Evolutionary conservation across 2,329 filamentous ascomycete genomes (phyloP).

Genomic region (Botryotinia globosa): DNA sequence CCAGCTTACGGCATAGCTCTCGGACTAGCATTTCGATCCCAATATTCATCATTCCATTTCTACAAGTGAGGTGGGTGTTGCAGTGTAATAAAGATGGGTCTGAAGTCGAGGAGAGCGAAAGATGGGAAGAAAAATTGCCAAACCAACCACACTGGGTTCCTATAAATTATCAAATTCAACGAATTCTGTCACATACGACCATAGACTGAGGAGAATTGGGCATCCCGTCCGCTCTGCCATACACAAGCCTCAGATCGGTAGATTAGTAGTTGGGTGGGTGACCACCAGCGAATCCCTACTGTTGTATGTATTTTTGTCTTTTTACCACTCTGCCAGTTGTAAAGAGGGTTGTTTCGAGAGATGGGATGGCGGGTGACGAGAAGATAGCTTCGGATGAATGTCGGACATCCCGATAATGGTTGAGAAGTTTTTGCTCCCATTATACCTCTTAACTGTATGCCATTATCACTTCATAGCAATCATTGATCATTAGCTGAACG

Average conservation of each 20-base stretch:
- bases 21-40: background rate
- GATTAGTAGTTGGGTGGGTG: conserved; percentile 13
- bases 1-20: background rate
- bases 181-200: accelerated
- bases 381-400: background rate
- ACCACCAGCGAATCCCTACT: conserved; percentile 11
- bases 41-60: background rate
- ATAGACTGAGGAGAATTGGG: conserved; percentile 10
- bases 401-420: background rate
- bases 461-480: background rate
- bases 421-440: background rate
- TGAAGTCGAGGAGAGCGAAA: background rate
- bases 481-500: background rate
- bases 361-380: background rate
- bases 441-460: background rate
- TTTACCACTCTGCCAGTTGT: background rate
- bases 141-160: background rate
- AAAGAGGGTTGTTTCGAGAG: background rate
- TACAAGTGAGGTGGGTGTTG: background rate
- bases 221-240: conserved; percentile 14
- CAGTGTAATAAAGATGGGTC: background rate
- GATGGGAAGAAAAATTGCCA: background rate
- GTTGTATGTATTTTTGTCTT: background rate
- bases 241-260: conserved; percentile 13
- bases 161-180: background rate